A percentile compares a stretch with the other conserved stretches of the same genome.
Evolutionary conservation across 202 grass and related monocot genomes (phyloP).

Genomic region (Bolboschoenoplectus hybrid): DNA sequence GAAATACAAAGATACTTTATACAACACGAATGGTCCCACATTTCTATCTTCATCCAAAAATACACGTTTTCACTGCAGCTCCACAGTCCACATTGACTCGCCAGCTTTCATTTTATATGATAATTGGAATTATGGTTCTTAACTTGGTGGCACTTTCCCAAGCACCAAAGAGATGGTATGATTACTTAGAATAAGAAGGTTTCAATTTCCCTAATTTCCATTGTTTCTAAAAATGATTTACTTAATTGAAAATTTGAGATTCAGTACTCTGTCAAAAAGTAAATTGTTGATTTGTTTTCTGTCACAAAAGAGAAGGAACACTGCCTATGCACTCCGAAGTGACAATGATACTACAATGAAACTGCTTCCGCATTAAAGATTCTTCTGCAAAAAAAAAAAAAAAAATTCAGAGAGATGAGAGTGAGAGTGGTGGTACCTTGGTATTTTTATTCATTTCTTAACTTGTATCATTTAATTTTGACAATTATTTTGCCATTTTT

Average conservation of each 20-base stretch:
- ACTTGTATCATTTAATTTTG: no score
- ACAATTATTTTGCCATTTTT: not conserved
- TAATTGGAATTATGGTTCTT: not conserved
- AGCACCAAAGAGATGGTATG: not conserved
- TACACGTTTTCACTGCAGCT: no score
- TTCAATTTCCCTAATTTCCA: slow-evolving; percentile 1
- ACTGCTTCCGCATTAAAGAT: slow-evolving; percentile 22
- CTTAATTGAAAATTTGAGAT: not conserved
- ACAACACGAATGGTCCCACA: no score
- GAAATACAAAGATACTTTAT: no score
- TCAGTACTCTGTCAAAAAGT: not conserved
- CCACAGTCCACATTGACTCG: not conserved
- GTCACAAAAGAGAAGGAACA: slow-evolving; percentile 21
- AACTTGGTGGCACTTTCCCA: not conserved
- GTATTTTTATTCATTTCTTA: no score
- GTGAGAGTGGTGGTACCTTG: no score
- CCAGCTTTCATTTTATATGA: not conserved
- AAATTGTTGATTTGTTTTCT: not conserved
- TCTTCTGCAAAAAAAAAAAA: not conserved
- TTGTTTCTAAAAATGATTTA: not conserved
- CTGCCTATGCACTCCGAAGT: slow-evolving; percentile 13
- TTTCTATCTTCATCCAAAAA: no score
- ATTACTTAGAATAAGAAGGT: not conserved
- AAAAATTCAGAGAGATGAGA: not conserved
- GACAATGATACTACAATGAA: not conserved